Base-by-base conservation (phyloP, 2,329 filamentous ascomycete genomes). In the Penicillium crustosum region DNA sequence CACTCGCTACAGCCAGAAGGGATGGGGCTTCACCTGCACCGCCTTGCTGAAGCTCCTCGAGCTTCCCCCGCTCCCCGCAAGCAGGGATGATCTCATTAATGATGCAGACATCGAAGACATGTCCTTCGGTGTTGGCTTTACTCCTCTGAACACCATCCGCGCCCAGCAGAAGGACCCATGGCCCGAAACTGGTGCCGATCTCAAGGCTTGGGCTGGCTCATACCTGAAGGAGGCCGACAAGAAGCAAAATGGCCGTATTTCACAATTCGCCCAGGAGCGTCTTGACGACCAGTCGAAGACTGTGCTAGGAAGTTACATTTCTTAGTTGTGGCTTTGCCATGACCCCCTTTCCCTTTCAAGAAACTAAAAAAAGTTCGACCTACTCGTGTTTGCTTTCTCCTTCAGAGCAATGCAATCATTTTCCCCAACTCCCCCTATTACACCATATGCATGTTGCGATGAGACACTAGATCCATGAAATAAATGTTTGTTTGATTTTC, bases 71-170 rank as follows among this genome's bases (percentile, higher is more conserved):
- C 84, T 93, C 5, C 81, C 82, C 15, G 84, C 88, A 1, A 78
- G 83, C 36, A 87, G 88, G 57, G 88, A 91, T 62, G 91, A 95
- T 65, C 79, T 90, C 50, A 88, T 96, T 62, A 85, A 86, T 12
- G 94, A 97, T 72, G 88, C 91, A 3, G 93, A 97, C 68, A 90
- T 96, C 27, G 94, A 99, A 68, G 94, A 99, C 73, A 87, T 97
- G 65, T 89, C 91, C 29, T 99, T 99, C 70, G 94, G 94, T 27
- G 87, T 97, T 63, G 93, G 92, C 9, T 99, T 96, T 77, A 97
- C 94, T 0, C 88, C 90, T 33, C 83, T 99, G 61, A 96, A 93
- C 78, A 97, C 93, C 0, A 94, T 93, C 79, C 91, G 89, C 73
- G 87, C 87, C 58, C 80, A 85, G 4, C 78, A 84, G 1, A 83